Evolutionary conservation across 371 early-diverging fungal species (phyloP).

Genomic region (Rhizopus delemar): DNA sequence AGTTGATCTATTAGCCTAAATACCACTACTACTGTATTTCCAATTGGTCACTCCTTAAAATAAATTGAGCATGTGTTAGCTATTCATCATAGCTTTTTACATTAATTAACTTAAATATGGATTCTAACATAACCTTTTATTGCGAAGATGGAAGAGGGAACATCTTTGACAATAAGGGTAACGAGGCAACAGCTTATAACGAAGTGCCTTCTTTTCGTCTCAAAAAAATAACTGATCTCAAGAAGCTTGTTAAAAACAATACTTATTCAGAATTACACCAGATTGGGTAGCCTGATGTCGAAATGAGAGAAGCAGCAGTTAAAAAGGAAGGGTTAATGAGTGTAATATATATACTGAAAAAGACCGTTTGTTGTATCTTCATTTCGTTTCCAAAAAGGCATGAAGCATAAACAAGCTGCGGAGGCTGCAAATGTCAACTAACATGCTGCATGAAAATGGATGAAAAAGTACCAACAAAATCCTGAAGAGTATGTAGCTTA

Average conservation of each 20-base stretch:
- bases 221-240: conserved; percentile 14
- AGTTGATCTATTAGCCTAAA: no score
- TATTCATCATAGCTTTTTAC: conserved; percentile 3
- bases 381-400: conserved; percentile 13
- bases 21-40: no score
- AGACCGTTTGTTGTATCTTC: conserved; percentile 8
- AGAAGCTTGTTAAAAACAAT: conserved; percentile 19
- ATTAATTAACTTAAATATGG: conserved; percentile 4
- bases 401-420: conserved; percentile 16
- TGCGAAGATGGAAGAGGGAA: conserved; percentile 17
- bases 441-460: conserved; percentile 21
- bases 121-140: conserved; percentile 21
- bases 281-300: conserved; percentile 7
- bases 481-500: conserved; percentile 16
- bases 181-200: conserved; percentile 14
- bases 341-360: conserved; percentile 10
- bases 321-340: conserved; percentile 4
- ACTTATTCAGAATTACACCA: conserved; percentile 11
- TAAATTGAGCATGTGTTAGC: conserved; percentile 1
- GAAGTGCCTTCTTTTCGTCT: conserved; percentile 21
- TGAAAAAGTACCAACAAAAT: conserved; percentile 10
- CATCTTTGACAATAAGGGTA: conserved; percentile 13
- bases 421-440: conserved; percentile 17
- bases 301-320: conserved; percentile 9
- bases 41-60: conserved; percentile 13